phyloP scores from a whole-genome alignment of 495 filamentous ascomycete species.

The Penicillium argentinense region DNA sequence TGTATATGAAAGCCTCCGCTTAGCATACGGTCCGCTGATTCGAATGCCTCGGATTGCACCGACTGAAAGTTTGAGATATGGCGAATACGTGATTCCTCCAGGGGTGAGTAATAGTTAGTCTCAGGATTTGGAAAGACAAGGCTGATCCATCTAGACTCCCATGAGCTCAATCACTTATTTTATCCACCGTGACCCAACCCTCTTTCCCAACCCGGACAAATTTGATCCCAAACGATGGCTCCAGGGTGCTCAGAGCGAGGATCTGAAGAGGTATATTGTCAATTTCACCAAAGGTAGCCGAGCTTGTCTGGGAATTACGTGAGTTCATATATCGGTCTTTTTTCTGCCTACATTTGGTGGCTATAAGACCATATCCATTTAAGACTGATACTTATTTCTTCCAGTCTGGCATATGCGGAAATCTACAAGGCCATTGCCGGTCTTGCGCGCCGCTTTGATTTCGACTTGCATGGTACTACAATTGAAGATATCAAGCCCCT shows the following conservation, averaged over 20 bases:
- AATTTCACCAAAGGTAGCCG: conserved; percentile 1
- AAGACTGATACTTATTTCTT: neutral
- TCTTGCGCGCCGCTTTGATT: neutral
- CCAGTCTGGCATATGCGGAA: conserved; percentile 1
- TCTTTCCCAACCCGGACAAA: conserved; percentile 7
- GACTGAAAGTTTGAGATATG: conserved; percentile 4
- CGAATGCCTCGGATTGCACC: conserved; percentile 7
- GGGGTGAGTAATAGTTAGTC: conserved; percentile 8
- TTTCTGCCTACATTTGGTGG: neutral
- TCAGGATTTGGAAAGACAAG: too few species aligned
- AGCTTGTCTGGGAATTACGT: conserved; percentile 2
- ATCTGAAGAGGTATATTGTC: neutral
- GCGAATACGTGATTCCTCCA: conserved; percentile 8
- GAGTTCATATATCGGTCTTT: neutral
- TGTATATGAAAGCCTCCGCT: conserved; percentile 6
- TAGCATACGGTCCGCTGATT: conserved; percentile 2
- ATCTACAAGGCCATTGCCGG: conserved; percentile 1
- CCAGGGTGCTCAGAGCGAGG: neutral
- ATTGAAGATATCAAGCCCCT: neutral
- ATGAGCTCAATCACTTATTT: conserved; percentile 8
- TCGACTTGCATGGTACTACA: neutral
- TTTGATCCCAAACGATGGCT: conserved; percentile 13
- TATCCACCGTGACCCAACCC: conserved; percentile 6
- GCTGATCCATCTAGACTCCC: conserved; percentile 5
- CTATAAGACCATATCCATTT: neutral